Evolutionary conservation across 495 filamentous ascomycete species (phyloP), one percentile per base, ranked within the genome.

Genomic region (Collariella sp.): DNA sequence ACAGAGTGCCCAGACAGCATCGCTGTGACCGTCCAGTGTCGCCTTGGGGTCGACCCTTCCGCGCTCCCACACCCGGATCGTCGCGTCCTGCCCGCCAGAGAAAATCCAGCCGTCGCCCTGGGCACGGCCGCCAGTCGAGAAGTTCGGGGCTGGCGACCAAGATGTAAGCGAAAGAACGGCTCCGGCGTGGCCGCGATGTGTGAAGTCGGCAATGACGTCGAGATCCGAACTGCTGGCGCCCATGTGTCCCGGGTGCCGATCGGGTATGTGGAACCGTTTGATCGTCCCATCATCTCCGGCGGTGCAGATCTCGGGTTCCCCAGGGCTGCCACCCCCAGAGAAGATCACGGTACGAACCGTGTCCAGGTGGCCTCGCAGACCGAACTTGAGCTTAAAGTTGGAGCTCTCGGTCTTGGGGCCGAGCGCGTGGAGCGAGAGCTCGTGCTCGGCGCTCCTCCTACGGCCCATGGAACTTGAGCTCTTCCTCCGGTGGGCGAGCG

Each of bases 31-130:
- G 55, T 95, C 87, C 20, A 98, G 73, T 1, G 91, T 98, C 4
- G 89, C 91, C 67, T 97, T 96, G 6, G 91, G 89, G 66, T 96
- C 94, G 36, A 98, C 88, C 35, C 90, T 74, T 11, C 91, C 91
- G 15, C 88, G 76, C 72, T 97, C 91, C 93, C 93, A 98, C 2
- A 97, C 89, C 23, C 89, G 80, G 18, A 98, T 81, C 10, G 90
- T 94, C 3, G 90, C 82, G 67, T 98, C 93, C 63, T 95, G 89
- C 3, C 93, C 93, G 39, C 94, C 93, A 16, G 91, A 96, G 69
- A 98, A 97, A 35, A 98, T 86, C 93, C 94, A 97, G 6, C 94
- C 94, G 58, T 96, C 91, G 18, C 89, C 89, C 51, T 84, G 76
- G 1, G 83, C 85, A 51, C 89, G 81, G 9, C 90, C 91, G 18